Conservation (phyloP, 106 monocot species). For the Narthecium ossifragum region DNA sequence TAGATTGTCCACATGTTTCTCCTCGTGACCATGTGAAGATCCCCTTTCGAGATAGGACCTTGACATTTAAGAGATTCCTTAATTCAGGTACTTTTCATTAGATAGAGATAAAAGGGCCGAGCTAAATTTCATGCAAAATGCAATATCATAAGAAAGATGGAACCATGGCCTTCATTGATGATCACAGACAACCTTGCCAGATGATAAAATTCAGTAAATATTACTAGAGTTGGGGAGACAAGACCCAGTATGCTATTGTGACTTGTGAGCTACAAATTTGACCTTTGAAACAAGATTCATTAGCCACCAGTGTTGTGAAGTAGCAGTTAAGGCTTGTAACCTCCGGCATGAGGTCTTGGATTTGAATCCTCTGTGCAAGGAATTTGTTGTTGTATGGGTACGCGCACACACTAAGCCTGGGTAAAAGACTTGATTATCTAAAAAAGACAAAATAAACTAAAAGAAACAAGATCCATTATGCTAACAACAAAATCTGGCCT, state of each 20-base stretch:
- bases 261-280: background rate
- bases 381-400: no score
- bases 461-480: no score
- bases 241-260: background rate
- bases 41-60: constrained; percentile 20
- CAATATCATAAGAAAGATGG: background rate
- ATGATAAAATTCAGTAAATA: background rate
- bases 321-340: no score
- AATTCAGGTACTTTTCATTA: background rate
- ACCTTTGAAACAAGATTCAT: background rate
- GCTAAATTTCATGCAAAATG: background rate
- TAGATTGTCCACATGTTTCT: constrained; percentile 16
- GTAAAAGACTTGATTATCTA: no score
- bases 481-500: no score
- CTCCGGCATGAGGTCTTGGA: no score
- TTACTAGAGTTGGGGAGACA: background rate
- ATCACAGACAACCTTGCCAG: background rate
- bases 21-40: constrained; percentile 7
- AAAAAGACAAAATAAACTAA: no score
- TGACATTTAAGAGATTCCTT: constrained; percentile 9
- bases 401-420: no score
- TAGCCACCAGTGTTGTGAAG: no score
- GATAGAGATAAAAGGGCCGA: background rate
- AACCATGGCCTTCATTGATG: background rate
- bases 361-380: no score